phyloP scores from a whole-genome alignment of 2,329 filamentous ascomycete species.

The Ceratocystis cacaofunesta region DNA sequence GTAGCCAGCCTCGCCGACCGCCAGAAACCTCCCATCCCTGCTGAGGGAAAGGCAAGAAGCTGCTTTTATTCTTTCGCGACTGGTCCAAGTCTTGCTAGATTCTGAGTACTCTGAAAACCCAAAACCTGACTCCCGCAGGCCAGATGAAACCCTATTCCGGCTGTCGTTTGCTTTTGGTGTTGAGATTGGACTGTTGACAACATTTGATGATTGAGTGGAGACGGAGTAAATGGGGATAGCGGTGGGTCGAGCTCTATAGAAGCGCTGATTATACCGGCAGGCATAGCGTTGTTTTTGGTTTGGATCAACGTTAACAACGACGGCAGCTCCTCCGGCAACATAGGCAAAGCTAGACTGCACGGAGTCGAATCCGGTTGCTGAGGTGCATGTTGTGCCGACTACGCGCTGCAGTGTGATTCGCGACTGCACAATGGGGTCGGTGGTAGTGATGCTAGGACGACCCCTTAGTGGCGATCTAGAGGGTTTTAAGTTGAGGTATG shows the following conservation, averaged over 20 bases:
- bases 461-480: conserved; percentile 47
- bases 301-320: conserved; percentile 66
- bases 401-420: conserved; percentile 65
- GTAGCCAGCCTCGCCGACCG: conserved; percentile 91
- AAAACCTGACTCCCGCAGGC: conserved; percentile 34
- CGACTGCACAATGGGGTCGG: conserved; percentile 36
- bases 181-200: conserved; percentile 36
- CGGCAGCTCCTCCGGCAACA: conserved; percentile 84
- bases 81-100: conserved; percentile 61
- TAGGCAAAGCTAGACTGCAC: conserved; percentile 71
- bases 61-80: conserved; percentile 83
- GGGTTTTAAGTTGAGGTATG: conserved; percentile 43
- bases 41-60: conserved; percentile 84
- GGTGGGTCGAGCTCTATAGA: conserved; percentile 74
- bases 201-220: conserved; percentile 36
- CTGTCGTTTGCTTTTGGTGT: conserved; percentile 50
- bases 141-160: conserved; percentile 38
- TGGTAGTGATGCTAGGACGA: conserved; percentile 23
- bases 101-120: conserved; percentile 44
- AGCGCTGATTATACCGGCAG: conserved; percentile 53
- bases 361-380: conserved; percentile 73
- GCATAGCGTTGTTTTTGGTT: conserved; percentile 27
- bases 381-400: conserved; percentile 76
- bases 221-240: conserved; percentile 51
- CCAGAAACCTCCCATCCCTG: conserved; percentile 71